phyloP scores from a whole-genome alignment of 1,284 basidiomycete genomes.

The Ustilago tritici region DNA sequence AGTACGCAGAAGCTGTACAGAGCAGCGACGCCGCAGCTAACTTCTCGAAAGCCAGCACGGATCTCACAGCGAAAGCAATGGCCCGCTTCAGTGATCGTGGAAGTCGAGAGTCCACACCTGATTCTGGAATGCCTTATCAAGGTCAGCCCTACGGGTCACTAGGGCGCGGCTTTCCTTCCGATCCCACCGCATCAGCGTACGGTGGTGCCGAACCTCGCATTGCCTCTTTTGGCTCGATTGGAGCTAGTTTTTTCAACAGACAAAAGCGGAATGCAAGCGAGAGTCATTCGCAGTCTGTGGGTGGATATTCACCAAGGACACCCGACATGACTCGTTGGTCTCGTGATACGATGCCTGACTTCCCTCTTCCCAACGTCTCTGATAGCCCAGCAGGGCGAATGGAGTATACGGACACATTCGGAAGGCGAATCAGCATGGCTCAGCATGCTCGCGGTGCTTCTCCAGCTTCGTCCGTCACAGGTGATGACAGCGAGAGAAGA shows the following conservation, averaged over 20 bases:
- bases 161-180: slow-evolving; percentile 16
- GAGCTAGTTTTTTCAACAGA: slow-evolving; percentile 44
- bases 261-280: slow-evolving; percentile 25
- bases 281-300: slow-evolving; percentile 20
- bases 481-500: slow-evolving; percentile 30
- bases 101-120: slow-evolving; percentile 53
- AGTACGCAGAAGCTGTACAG: slow-evolving; percentile 63
- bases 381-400: slow-evolving; percentile 55
- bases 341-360: slow-evolving; percentile 55
- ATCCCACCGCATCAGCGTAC: slow-evolving; percentile 1
- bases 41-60: slow-evolving; percentile 65
- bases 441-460: slow-evolving; percentile 19
- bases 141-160: slow-evolving; percentile 18
- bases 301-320: slow-evolving; percentile 30
- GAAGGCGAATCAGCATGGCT: slow-evolving; percentile 40
- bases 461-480: slow-evolving; percentile 29
- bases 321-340: slow-evolving; percentile 58
- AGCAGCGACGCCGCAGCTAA: slow-evolving; percentile 65
- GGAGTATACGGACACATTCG: slow-evolving; percentile 50
- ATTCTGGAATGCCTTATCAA: slow-evolving; percentile 9
- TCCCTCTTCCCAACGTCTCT: slow-evolving; percentile 60
- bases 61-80: slow-evolving; percentile 64
- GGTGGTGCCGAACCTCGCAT: slow-evolving; percentile 20
- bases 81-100: slow-evolving; percentile 47
- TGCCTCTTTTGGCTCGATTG: slow-evolving; percentile 40